Conservation (phyloP, 495 filamentous ascomycete genomes). For the Lasiosphaeriaceae sp. region DNA sequence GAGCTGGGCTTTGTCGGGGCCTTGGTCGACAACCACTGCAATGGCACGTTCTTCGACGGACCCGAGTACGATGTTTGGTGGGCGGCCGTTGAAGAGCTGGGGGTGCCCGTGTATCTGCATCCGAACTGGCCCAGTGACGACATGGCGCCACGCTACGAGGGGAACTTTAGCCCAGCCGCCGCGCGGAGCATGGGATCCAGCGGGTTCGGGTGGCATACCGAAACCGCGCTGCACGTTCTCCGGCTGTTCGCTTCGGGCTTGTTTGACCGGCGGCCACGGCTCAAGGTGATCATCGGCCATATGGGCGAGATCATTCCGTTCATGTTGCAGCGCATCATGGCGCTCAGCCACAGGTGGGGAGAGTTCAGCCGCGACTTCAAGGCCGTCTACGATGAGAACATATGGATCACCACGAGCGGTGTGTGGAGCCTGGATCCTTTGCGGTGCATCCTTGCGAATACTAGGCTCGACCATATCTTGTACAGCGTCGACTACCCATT, state of each 20-base stretch:
- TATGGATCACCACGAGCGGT: slow-evolving; percentile 63
- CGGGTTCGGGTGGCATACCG: slow-evolving; percentile 45
- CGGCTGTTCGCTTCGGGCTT: slow-evolving; percentile 30
- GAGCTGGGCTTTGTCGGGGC: slow-evolving; percentile 53
- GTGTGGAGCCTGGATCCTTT: slow-evolving; percentile 56
- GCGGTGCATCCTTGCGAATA: slow-evolving; percentile 46
- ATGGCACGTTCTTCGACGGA: slow-evolving; percentile 47
- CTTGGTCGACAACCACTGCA: slow-evolving; percentile 51
- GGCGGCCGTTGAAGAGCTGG: slow-evolving; percentile 43
- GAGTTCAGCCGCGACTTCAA: slow-evolving; percentile 48
- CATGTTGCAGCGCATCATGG: slow-evolving; percentile 56
- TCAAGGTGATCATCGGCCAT: slow-evolving; percentile 65
- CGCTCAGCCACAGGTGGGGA: slow-evolving; percentile 48
- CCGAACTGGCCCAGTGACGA: slow-evolving; percentile 41
- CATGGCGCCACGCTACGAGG: slow-evolving; percentile 32
- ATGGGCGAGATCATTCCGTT: slow-evolving; percentile 64
- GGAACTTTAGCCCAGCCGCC: slow-evolving; percentile 40
- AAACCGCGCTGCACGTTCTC: slow-evolving; percentile 42
- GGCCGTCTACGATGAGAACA: slow-evolving; percentile 56
- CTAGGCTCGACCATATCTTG: slow-evolving; percentile 48
- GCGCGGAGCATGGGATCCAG: slow-evolving; percentile 27
- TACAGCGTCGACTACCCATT: slow-evolving; percentile 62
- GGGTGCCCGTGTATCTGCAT: slow-evolving; percentile 58
- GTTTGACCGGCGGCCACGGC: slow-evolving; percentile 50
- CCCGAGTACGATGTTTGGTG: slow-evolving; percentile 45